Conservation (phyloP, 352 stramenopile genomes). For the Phytophthora tentaculata region DNA sequence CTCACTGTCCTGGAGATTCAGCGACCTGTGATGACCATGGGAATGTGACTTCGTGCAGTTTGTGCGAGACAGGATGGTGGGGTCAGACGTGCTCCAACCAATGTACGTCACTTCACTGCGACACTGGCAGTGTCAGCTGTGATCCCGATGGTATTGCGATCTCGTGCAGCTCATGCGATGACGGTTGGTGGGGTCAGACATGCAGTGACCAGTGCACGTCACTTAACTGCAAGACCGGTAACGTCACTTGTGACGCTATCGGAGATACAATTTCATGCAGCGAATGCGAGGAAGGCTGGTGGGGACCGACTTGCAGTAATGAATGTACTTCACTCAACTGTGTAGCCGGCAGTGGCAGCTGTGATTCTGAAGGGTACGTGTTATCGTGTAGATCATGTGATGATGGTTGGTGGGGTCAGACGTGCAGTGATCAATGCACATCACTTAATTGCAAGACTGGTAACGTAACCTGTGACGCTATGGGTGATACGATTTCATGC, state of each 20-base stretch:
- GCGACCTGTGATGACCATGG: not conserved
- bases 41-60: not conserved
- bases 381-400: not conserved
- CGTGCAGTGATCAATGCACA: not conserved
- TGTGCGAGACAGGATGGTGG: not conserved
- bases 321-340: not conserved
- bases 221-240: not conserved
- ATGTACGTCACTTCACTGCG: not conserved
- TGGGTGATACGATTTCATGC: not conserved
- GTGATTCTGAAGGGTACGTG: not conserved
- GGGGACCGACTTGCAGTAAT: not conserved
- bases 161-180: not conserved
- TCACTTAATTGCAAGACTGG: not conserved
- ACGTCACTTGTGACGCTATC: not conserved
- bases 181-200: not conserved
- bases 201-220: not conserved
- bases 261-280: slow-evolving; percentile 3
- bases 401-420: not conserved
- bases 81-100: not conserved
- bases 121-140: not conserved
- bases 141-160: not conserved
- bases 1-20: not conserved
- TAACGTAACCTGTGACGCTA: not conserved
- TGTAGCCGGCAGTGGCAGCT: not conserved
- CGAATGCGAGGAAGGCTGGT: not conserved